These are phyloP conservation scores for Boletus semigastroideus DNA, from an alignment of 1,284 basidiomycete genomes.

Conservation along the genomic window DNA sequence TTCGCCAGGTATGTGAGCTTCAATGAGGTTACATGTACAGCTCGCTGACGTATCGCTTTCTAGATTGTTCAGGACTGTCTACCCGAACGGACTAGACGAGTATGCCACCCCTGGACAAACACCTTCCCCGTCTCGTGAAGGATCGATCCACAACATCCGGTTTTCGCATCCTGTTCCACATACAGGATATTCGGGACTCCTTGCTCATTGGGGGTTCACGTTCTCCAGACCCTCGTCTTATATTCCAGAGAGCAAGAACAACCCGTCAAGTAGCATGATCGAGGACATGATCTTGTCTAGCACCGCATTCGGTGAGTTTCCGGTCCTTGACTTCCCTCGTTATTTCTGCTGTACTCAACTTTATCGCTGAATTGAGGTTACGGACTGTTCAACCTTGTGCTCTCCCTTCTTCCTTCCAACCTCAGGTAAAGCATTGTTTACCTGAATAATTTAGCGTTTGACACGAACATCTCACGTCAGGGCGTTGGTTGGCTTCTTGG, in stretches of 20 bases:
- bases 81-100: constrained; percentile 61
- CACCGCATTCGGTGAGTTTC: constrained; percentile 62
- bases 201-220: constrained; percentile 35
- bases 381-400: constrained; percentile 76
- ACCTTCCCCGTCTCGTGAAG: constrained; percentile 42
- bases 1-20: constrained; percentile 56
- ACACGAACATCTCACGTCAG: constrained; percentile 34
- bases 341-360: neutral
- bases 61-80: constrained; percentile 72
- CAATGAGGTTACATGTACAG: neutral
- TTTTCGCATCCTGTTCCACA: constrained; percentile 26
- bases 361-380: constrained; percentile 40
- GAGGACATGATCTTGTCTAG: constrained; percentile 75
- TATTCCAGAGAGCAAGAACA: constrained; percentile 11
- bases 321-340: neutral
- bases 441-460: neutral
- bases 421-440: constrained; percentile 48
- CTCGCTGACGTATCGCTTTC: neutral
- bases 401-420: constrained; percentile 72
- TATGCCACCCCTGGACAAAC: constrained; percentile 51
- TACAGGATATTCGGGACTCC: constrained; percentile 32
- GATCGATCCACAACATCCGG: constrained; percentile 29
- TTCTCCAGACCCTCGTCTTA: constrained; percentile 21
- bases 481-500: constrained; percentile 68
- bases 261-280: constrained; percentile 49